Evolutionary conservation across 2,329 filamentous ascomycete species (phyloP).

Genomic region (Penicillium frequentans): DNA sequence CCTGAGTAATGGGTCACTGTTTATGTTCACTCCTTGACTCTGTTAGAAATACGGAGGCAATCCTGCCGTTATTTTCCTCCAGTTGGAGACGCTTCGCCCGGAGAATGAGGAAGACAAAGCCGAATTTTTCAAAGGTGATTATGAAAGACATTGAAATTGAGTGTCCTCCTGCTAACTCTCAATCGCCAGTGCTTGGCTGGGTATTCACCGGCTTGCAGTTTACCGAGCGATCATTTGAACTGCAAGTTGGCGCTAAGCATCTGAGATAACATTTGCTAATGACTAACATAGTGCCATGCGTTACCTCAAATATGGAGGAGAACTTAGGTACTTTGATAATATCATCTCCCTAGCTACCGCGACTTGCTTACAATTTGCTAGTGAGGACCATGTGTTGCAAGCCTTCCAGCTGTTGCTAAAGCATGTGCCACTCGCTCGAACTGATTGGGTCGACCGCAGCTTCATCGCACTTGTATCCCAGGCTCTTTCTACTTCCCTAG

Average conservation of each 20-base stretch:
- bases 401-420: constrained; percentile 63
- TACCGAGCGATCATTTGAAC: constrained; percentile 3
- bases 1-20: not conserved
- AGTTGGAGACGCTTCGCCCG: not conserved
- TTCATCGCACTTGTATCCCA: constrained; percentile 70
- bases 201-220: not conserved
- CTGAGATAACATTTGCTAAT: not conserved
- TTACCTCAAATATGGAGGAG: constrained; percentile 65
- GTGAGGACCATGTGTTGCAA: constrained; percentile 26
- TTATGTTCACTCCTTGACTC: not conserved
- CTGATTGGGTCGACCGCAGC: constrained; percentile 54
- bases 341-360: not conserved
- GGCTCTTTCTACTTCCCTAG: constrained; percentile 42
- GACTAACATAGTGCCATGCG: constrained; percentile 31
- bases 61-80: constrained; percentile 61
- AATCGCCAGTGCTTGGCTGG: constrained; percentile 49
- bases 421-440: constrained; percentile 49
- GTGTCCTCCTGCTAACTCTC: constrained; percentile 54
- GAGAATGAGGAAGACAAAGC: not conserved
- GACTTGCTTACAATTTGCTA: not conserved
- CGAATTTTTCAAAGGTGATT: constrained; percentile 34
- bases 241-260: not conserved
- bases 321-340: constrained; percentile 45
- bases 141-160: not conserved
- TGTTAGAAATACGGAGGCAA: constrained; percentile 53